Percentiles rank a stretch among this genome's conserved stretches.
These are phyloP conservation scores for Barbatosphaeria neglecta DNA, from an alignment of 495 filamentous ascomycete species.

Conservation along the genomic window DNA sequence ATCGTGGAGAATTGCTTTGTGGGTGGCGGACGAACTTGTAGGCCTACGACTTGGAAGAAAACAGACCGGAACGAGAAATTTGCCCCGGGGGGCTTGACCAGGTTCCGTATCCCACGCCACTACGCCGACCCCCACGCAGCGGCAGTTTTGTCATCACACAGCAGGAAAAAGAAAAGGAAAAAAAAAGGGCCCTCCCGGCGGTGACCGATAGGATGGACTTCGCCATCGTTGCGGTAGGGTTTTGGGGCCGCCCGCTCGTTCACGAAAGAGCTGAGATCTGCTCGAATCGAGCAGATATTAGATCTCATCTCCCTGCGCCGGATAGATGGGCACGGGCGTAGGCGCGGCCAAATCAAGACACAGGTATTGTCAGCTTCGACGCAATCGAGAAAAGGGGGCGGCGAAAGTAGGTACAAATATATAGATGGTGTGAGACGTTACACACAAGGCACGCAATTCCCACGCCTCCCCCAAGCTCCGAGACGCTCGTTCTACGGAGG, in stretches of 20 bases:
- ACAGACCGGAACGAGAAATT: background rate
- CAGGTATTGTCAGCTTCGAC: too few species aligned
- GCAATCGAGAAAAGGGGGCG: background rate
- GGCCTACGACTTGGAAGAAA: background rate
- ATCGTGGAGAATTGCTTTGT: background rate
- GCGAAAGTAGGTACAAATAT: background rate
- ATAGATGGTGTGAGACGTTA: background rate
- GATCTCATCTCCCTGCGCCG: too few species aligned
- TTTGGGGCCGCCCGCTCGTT: too few species aligned
- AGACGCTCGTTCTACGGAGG: too few species aligned
- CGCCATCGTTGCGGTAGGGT: too few species aligned
- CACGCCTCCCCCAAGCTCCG: background rate
- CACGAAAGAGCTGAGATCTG: too few species aligned
- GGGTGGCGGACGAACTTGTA: background rate
- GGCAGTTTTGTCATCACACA: background rate
- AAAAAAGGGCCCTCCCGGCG: too few species aligned
- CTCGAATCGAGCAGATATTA: too few species aligned
- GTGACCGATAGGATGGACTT: too few species aligned
- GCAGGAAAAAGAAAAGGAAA: too few species aligned
- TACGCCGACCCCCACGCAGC: background rate
- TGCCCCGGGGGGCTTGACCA: background rate
- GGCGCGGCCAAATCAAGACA: too few species aligned
- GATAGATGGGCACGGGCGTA: too few species aligned
- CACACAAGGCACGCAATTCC: background rate
- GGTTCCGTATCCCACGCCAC: background rate